Percentiles rank a stretch among this genome's conserved stretches.
Conservation (phyloP, 179 eudicot species). For the Silene coronaria region DNA sequence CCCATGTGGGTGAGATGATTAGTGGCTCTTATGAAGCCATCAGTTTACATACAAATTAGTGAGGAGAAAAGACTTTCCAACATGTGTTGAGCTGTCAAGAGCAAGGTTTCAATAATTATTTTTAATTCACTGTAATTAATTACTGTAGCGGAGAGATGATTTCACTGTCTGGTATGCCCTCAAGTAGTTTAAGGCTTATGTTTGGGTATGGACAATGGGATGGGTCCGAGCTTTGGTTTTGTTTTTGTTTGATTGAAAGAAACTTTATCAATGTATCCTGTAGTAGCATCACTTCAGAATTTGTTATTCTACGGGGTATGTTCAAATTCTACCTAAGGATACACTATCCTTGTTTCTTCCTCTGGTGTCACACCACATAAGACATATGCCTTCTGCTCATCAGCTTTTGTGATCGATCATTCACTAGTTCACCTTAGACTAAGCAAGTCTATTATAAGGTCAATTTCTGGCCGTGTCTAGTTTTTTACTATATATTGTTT, state of each 20-base stretch:
- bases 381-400: not conserved
- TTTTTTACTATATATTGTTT: not conserved
- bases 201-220: too few species aligned
- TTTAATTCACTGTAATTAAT: too few species aligned
- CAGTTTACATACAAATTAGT: too few species aligned
- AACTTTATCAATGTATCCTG: not conserved
- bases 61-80: not conserved
- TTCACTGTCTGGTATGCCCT: too few species aligned
- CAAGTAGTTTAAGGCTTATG: too few species aligned
- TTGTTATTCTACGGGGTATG: not conserved
- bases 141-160: too few species aligned
- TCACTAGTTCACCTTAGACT: not conserved
- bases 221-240: not conserved
- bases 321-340: not conserved
- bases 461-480: not conserved
- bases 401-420: not conserved
- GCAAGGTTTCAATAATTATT: too few species aligned
- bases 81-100: not conserved
- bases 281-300: not conserved
- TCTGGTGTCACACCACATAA: not conserved
- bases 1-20: too few species aligned
- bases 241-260: not conserved
- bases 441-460: not conserved
- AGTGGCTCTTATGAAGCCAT: too few species aligned
- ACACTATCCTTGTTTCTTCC: not conserved